A percentile compares a stretch with the other conserved stretches of the same genome.
Evolutionary conservation across 2,329 filamentous ascomycete species (phyloP).

Genomic region (Bisporella sp.): DNA sequence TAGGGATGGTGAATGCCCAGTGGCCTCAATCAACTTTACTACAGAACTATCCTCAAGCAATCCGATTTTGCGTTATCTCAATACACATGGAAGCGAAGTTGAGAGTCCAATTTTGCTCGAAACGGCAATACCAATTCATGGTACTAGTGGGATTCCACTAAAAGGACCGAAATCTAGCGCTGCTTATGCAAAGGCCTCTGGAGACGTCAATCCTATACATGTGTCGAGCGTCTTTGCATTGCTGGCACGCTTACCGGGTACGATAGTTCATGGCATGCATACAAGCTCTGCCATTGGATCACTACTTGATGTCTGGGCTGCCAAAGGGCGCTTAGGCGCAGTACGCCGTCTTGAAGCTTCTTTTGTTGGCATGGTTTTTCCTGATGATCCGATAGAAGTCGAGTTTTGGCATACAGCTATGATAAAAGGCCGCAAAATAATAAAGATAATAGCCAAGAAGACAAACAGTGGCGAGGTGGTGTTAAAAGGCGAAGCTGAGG

Average conservation of each 20-base stretch:
- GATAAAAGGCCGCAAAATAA: constrained; percentile 27
- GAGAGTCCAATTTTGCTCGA: constrained; percentile 97
- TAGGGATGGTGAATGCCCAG: neutral
- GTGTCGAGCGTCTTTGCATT: constrained; percentile 29
- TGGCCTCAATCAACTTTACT: constrained; percentile 65
- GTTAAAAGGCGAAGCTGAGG: constrained; percentile 31
- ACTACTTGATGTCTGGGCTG: constrained; percentile 15
- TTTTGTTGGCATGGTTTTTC: constrained; percentile 26
- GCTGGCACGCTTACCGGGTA: constrained; percentile 30
- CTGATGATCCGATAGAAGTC: constrained; percentile 27
- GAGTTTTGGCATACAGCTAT: constrained; percentile 28
- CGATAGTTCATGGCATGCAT: constrained; percentile 36
- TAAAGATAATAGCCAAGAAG: constrained; percentile 28
- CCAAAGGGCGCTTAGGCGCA: neutral
- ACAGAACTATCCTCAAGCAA: constrained; percentile 89
- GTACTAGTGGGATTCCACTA: neutral
- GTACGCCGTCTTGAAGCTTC: neutral
- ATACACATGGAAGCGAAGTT: constrained; percentile 83
- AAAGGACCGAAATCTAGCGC: constrained; percentile 10
- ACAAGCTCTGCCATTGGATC: constrained; percentile 26
- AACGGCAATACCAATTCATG: constrained; percentile 80
- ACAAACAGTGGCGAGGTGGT: constrained; percentile 22
- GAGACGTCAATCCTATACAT: constrained; percentile 36
- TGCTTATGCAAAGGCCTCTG: constrained; percentile 25
- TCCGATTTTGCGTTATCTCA: constrained; percentile 91